A percentile compares a stretch with the other conserved stretches of the same genome.
Conservation (phyloP, 305 asterid species). For the Solanum hybrid region DNA sequence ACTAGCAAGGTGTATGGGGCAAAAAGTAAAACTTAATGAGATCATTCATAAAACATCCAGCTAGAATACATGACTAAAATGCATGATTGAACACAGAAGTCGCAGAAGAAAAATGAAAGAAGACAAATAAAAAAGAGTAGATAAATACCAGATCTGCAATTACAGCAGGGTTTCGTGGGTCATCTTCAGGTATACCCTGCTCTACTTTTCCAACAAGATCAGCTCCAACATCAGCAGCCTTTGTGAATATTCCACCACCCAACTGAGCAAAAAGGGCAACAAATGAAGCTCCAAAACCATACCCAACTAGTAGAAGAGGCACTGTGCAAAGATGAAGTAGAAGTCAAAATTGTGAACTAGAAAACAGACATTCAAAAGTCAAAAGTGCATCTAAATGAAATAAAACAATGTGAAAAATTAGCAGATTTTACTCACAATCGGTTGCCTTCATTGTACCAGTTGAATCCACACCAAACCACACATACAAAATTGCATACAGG, state of each 20-base stretch:
- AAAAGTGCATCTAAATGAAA: not conserved
- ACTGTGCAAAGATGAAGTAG: constrained; percentile 33
- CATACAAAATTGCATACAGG: constrained; percentile 81
- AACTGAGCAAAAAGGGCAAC: constrained; percentile 99
- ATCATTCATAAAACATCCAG: not conserved
- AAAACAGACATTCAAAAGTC: constrained; percentile 8
- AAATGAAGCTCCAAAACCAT: constrained; percentile 99
- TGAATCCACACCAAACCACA: constrained; percentile 83
- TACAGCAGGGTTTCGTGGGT: constrained; percentile 99
- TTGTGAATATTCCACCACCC: constrained; percentile 99
- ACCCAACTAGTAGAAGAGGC: constrained; percentile 99
- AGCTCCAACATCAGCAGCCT: constrained; percentile 99
- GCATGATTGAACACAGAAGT: not conserved
- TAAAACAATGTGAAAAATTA: constrained; percentile 21
- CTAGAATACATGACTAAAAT: not conserved
- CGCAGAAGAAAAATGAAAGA: constrained; percentile 2
- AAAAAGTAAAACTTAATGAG: not conserved
- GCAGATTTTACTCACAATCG: constrained; percentile 57
- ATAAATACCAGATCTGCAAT: constrained; percentile 88
- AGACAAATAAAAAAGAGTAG: not conserved
- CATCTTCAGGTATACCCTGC: constrained; percentile 99
- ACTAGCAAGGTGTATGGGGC: not conserved
- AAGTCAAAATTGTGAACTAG: constrained; percentile 9
- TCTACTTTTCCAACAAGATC: constrained; percentile 99
- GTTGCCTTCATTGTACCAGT: constrained; percentile 89